Evolutionary conservation across 306 rosid species (phyloP).

Genomic region (Cucurbita argyrosperma): DNA sequence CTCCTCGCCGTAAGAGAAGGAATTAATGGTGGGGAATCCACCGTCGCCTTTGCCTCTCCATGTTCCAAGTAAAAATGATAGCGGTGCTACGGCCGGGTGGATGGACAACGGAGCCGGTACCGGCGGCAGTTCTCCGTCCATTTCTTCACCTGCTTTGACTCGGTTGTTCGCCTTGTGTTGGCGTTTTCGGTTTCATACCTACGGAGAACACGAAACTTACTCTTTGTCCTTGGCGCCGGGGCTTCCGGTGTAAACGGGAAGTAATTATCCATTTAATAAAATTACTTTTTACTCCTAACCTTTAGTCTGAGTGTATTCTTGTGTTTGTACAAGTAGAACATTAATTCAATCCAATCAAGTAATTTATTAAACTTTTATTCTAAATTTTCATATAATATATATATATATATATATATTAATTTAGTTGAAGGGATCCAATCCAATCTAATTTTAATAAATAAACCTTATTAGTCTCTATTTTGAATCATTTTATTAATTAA

Average conservation of each 20-base stretch:
- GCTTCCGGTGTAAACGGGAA: neutral
- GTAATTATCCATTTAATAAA: no score
- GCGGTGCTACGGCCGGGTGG: constrained; percentile 56
- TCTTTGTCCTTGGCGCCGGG: neutral
- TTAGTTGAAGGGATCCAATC: no score
- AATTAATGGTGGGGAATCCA: constrained; percentile 63
- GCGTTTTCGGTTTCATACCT: neutral
- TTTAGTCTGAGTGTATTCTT: no score
- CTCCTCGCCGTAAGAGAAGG: constrained; percentile 68
- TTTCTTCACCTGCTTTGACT: neutral
- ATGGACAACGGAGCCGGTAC: neutral
- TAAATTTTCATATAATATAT: no score
- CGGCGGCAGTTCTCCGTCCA: neutral
- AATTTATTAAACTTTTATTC: no score
- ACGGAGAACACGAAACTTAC: neutral
- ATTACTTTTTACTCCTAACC: no score
- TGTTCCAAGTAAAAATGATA: constrained; percentile 55
- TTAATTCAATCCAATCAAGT: no score
- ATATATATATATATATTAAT: no score
- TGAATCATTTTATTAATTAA: neutral
- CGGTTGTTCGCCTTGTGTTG: neutral
- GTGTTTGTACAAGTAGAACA: no score
- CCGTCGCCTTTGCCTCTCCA: constrained; percentile 88
- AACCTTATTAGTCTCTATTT: neutral
- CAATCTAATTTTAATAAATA: no score